A percentile compares a stretch with the other conserved stretches of the same genome.
Conservation (phyloP, 2,329 filamentous ascomycete species). For the Triangularia setosa region DNA sequence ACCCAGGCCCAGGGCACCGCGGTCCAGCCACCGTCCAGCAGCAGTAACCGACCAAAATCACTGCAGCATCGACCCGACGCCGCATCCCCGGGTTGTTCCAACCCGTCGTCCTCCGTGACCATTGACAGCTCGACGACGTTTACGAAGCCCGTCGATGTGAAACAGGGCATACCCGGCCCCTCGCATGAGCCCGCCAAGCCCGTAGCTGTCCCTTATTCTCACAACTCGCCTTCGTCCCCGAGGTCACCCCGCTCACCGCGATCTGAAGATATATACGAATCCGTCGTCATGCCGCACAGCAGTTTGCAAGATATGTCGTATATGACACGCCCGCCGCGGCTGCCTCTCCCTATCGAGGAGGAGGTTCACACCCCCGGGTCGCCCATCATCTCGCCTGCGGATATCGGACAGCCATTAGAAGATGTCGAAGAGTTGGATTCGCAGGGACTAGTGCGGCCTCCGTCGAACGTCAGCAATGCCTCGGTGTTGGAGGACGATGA, state of each 20-base stretch:
- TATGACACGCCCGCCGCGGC: conserved; percentile 70
- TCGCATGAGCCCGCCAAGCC: conserved; percentile 48
- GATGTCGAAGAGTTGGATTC: conserved; percentile 45
- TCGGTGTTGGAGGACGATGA: conserved; percentile 63
- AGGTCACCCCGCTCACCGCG: conserved; percentile 32
- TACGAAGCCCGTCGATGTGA: conserved; percentile 34
- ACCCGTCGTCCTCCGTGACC: conserved; percentile 32
- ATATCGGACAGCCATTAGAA: conserved; percentile 49
- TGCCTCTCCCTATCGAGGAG: conserved; percentile 91
- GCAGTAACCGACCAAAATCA: conserved; percentile 43
- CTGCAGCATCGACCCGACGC: conserved; percentile 48
- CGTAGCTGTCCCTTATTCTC: conserved; percentile 51
- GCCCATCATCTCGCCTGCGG: conserved; percentile 73
- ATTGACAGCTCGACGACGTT: conserved; percentile 31
- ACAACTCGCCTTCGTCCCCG: conserved; percentile 34
- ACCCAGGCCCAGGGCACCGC: conserved; percentile 55
- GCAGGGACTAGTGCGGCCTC: conserved; percentile 47
- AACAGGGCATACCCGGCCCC: conserved; percentile 28
- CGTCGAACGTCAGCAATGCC: conserved; percentile 58
- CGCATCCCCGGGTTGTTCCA: conserved; percentile 43
- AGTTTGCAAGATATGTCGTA: conserved; percentile 63
- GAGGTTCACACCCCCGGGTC: conserved; percentile 86
- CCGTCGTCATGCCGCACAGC: conserved; percentile 46
- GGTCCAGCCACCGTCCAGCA: conserved; percentile 36
- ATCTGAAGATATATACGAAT: conserved; percentile 36